Conservation (phyloP, 2,329 filamentous ascomycete genomes). For the Penicillium sp. region DNA sequence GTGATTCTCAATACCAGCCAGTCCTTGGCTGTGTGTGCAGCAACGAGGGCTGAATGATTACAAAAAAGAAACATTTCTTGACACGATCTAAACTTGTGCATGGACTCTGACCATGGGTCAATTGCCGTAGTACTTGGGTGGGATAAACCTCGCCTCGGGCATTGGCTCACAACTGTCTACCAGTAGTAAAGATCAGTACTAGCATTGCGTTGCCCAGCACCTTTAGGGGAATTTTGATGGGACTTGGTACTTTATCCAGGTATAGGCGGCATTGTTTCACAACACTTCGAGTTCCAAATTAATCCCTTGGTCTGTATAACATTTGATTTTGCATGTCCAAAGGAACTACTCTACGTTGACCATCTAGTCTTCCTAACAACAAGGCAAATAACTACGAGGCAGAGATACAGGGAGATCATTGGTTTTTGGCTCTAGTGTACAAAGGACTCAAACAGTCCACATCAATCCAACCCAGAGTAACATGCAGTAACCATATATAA, state of each 20-base stretch:
- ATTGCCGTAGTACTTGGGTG: background rate
- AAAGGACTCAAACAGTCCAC: slow-evolving; percentile 13
- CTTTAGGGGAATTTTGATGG: background rate
- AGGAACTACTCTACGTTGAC: background rate
- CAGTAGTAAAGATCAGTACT: background rate
- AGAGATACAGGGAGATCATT: slow-evolving; percentile 10
- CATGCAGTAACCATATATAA: background rate
- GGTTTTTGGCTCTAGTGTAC: slow-evolving; percentile 26
- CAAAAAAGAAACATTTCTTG: slow-evolving; percentile 33
- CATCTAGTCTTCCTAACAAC: background rate
- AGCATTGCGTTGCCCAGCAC: background rate
- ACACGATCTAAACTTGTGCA: slow-evolving; percentile 14
- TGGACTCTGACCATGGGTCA: background rate
- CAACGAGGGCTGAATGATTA: slow-evolving; percentile 40
- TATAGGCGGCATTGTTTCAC: background rate
- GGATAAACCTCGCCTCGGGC: background rate
- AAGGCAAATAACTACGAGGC: background rate
- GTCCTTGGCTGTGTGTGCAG: slow-evolving; percentile 30
- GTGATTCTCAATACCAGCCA: slow-evolving; percentile 42
- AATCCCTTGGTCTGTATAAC: background rate
- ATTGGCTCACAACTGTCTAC: background rate
- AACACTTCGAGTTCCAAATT: background rate
- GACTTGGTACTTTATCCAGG: background rate
- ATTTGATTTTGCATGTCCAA: background rate
- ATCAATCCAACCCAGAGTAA: background rate